These are phyloP conservation scores for Fusarium burgessii DNA, from an alignment of 2,329 filamentous ascomycete genomes.

Conservation along the genomic window DNA sequence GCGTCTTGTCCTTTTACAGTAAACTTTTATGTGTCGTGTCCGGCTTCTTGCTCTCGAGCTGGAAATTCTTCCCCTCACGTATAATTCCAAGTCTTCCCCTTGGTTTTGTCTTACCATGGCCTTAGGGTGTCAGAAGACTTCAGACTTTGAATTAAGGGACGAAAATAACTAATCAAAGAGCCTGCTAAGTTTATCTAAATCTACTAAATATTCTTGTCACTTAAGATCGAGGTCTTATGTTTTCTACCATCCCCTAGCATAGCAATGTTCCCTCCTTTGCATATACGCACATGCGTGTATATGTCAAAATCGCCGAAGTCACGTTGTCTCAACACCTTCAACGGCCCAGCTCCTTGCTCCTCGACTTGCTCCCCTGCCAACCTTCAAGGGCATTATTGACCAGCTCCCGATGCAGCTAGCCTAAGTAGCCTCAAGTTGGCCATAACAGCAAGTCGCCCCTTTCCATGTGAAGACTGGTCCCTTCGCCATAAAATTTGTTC, in stretches of 20 bases:
- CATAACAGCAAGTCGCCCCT: slow-evolving; percentile 9
- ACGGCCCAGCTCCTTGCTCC: neutral
- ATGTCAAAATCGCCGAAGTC: slow-evolving; percentile 8
- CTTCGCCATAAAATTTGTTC: slow-evolving; percentile 4
- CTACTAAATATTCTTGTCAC: too few species aligned
- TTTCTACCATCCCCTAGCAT: too few species aligned
- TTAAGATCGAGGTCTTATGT: too few species aligned
- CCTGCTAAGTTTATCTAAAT: too few species aligned
- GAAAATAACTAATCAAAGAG: too few species aligned
- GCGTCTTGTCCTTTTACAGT: neutral
- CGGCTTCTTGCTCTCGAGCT: slow-evolving; percentile 2
- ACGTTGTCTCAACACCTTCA: slow-evolving; percentile 9
- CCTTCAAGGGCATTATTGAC: slow-evolving; percentile 7
- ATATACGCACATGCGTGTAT: neutral
- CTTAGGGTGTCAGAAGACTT: too few species aligned
- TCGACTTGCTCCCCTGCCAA: slow-evolving; percentile 29
- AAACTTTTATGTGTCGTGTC: neutral
- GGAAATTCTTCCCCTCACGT: neutral
- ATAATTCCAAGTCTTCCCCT: slow-evolving; percentile 20
- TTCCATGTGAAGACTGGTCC: slow-evolving; percentile 7
- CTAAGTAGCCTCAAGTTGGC: neutral
- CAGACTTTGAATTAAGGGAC: too few species aligned
- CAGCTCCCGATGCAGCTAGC: slow-evolving; percentile 29
- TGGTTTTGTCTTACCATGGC: slow-evolving; percentile 3
- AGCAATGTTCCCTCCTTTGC: slow-evolving; percentile 5